These are phyloP conservation scores for Xylaria flabelliformis DNA, from an alignment of 495 filamentous ascomycete species.

Conservation along the genomic window DNA sequence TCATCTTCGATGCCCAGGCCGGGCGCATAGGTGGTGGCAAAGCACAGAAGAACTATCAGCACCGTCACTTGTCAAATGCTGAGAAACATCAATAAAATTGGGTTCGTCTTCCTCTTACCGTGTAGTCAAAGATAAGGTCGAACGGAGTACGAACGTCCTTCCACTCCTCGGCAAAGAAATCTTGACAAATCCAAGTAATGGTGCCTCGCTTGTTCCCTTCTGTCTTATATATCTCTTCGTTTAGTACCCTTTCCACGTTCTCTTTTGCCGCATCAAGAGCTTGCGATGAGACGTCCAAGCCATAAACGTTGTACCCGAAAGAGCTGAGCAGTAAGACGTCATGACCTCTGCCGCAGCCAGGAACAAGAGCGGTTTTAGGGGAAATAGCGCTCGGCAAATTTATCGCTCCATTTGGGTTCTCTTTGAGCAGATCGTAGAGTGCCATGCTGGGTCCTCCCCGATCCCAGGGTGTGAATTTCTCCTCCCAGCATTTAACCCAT, in stretches of 20 bases:
- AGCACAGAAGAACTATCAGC: conserved; percentile 74
- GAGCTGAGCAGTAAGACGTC: conserved; percentile 74
- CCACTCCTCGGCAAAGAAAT: conserved; percentile 78
- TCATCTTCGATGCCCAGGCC: conserved; percentile 72
- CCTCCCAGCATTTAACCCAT: conserved; percentile 73
- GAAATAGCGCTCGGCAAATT: conserved; percentile 46
- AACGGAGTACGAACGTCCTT: conserved; percentile 59
- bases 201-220: conserved; percentile 59
- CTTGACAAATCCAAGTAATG: conserved; percentile 66
- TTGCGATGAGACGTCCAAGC: conserved; percentile 68
- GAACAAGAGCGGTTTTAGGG: conserved; percentile 63
- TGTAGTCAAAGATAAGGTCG: conserved; percentile 87
- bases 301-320: conserved; percentile 75
- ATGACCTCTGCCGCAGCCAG: conserved; percentile 79
- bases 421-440: conserved; percentile 65
- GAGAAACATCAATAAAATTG: neutral
- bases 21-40: conserved; percentile 68
- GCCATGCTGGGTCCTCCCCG: conserved; percentile 69
- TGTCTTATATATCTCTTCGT: conserved; percentile 51
- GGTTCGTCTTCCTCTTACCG: conserved; percentile 55
- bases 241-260: conserved; percentile 44
- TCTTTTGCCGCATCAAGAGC: conserved; percentile 63
- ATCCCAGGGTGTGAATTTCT: conserved; percentile 72
- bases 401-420: conserved; percentile 51
- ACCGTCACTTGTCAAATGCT: conserved; percentile 13